A percentile compares a stretch with the other conserved stretches of the same genome.
Evolutionary conservation across 495 filamentous ascomycete genomes (phyloP).

Genomic region (Tuber microsphaerosporum): DNA sequence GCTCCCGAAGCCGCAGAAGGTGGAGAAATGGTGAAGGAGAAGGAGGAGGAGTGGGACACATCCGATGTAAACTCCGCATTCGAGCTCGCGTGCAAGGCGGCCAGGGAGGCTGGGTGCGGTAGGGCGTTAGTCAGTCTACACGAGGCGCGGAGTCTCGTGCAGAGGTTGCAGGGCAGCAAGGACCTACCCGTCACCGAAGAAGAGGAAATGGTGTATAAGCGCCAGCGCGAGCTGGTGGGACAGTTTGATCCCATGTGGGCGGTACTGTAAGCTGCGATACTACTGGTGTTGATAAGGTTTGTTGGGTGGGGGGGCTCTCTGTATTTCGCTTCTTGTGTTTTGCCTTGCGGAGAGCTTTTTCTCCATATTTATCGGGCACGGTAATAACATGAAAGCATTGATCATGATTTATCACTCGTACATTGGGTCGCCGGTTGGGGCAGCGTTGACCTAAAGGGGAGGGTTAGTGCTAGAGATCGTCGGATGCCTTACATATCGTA

Average conservation of each 20-base stretch:
- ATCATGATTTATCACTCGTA: not conserved
- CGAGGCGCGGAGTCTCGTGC: not conserved
- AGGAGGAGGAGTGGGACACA: not conserved
- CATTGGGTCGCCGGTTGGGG: no score
- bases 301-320: not conserved
- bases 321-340: not conserved
- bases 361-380: not conserved
- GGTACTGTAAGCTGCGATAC: not conserved
- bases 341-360: not conserved
- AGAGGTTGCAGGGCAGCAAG: not conserved
- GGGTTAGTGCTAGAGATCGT: no score
- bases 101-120: not conserved
- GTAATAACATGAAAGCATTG: not conserved
- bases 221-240: not conserved
- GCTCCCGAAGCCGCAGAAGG: not conserved
- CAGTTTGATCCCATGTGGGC: not conserved
- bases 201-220: not conserved
- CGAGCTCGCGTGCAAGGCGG: not conserved
- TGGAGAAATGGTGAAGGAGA: not conserved
- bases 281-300: not conserved
- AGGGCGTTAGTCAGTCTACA: not conserved
- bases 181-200: not conserved
- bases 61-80: not conserved
- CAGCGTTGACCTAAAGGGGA: no score
- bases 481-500: no score